Conservation (phyloP, 306 rosid species). For the Inga laurina region DNA sequence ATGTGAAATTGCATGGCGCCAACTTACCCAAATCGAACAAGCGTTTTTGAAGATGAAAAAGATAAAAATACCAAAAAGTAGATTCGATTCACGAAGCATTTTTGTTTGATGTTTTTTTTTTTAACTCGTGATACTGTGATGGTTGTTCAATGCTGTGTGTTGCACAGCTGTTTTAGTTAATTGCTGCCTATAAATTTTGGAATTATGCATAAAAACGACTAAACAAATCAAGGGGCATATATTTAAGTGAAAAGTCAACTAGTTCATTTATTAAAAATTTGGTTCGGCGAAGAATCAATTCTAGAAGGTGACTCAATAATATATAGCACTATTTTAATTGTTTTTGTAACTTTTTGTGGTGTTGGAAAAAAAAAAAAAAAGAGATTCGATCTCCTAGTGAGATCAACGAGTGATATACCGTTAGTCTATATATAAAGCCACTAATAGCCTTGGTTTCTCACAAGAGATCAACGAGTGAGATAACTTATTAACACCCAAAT, state of each 20-base stretch:
- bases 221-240: too few relatives aligned
- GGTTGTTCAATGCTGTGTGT: too few relatives aligned
- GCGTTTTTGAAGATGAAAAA: not conserved
- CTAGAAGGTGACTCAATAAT: not conserved
- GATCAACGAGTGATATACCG: not conserved
- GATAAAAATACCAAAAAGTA: not conserved
- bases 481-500: too few relatives aligned
- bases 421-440: not conserved
- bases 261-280: too few relatives aligned
- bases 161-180: too few relatives aligned
- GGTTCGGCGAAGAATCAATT: not conserved
- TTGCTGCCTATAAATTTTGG: too few relatives aligned
- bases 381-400: not conserved
- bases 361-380: not conserved
- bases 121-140: too few relatives aligned
- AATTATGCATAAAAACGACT: too few relatives aligned
- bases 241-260: too few relatives aligned
- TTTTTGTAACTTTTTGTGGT: not conserved
- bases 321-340: not conserved
- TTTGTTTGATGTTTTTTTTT: too few relatives aligned
- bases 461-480: not conserved
- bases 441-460: not conserved
- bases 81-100: too few relatives aligned
- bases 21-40: not conserved
- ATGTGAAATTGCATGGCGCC: not conserved